Conservation (phyloP, 768 basidiomycete genomes). For the Tylopilus plumbeoviolaceoides region DNA sequence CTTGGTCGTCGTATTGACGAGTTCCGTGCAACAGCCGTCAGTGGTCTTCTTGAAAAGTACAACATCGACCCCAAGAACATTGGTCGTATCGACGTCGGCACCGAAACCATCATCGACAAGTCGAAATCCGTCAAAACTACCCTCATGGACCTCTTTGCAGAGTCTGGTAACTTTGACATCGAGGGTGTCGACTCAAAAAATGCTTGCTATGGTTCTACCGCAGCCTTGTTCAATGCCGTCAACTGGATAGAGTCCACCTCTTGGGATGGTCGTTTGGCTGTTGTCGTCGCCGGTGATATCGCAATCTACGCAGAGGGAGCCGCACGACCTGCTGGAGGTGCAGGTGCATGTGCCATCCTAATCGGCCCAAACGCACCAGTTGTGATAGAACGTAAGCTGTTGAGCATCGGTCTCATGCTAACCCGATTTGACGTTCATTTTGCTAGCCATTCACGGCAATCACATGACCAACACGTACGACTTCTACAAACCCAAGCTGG, state of each 20-base stretch:
- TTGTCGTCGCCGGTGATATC: slow-evolving; percentile 95
- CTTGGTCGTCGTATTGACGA: not conserved
- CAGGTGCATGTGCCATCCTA: slow-evolving; percentile 90
- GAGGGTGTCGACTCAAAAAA: slow-evolving; percentile 99
- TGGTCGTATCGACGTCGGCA: slow-evolving; percentile 97
- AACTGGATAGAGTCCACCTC: slow-evolving; percentile 97
- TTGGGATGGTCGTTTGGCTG: slow-evolving; percentile 97
- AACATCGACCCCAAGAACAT: slow-evolving; percentile 95
- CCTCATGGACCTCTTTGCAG: slow-evolving; percentile 96
- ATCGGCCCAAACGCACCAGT: slow-evolving; percentile 96
- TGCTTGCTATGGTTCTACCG: slow-evolving; percentile 98
- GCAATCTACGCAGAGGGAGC: slow-evolving; percentile 96
- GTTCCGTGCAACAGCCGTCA: slow-evolving; percentile 58
- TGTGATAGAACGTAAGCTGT: slow-evolving; percentile 84
- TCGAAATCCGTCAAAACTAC: slow-evolving; percentile 98
- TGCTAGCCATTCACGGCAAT: slow-evolving; percentile 86
- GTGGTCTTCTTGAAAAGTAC: slow-evolving; percentile 87
- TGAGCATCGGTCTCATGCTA: not conserved
- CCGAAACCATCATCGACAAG: slow-evolving; percentile 99
- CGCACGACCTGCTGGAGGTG: slow-evolving; percentile 94
- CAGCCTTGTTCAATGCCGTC: slow-evolving; percentile 96
- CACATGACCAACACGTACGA: slow-evolving; percentile 99
- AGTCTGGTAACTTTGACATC: slow-evolving; percentile 91
- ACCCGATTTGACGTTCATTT: slow-evolving; percentile 7
- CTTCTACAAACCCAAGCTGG: slow-evolving; percentile 97